phyloP scores from a whole-genome alignment of 352 stramenopile species.

The Plasmopara halstedii region DNA sequence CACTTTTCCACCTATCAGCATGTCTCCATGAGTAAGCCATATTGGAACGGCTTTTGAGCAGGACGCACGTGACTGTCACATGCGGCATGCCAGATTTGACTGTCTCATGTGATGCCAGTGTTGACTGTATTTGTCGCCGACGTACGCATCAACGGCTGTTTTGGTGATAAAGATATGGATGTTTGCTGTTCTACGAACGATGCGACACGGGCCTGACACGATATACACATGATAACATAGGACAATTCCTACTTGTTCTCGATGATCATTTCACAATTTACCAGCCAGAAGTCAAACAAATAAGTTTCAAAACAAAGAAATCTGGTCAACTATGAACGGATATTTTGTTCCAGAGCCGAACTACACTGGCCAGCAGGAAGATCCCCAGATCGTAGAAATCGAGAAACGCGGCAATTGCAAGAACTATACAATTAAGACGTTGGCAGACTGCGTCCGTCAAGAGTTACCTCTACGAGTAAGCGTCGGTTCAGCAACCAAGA shows the following conservation, averaged over 20 bases:
- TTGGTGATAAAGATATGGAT: not conserved
- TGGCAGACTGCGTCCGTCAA: constrained; percentile 32
- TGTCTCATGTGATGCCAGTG: not conserved
- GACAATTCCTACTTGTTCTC: constrained; percentile 5
- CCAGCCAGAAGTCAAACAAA: constrained; percentile 1
- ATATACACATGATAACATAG: not conserved
- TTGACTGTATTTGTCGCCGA: not conserved
- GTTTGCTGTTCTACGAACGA: not conserved
- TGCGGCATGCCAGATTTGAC: constrained; percentile 8
- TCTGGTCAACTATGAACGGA: constrained; percentile 15
- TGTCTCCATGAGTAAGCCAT: constrained; percentile 13
- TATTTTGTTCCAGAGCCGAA: constrained; percentile 28
- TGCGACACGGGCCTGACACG: not conserved
- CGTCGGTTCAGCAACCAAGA: constrained; percentile 28
- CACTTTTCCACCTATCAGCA: constrained; percentile 7
- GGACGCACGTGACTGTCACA: constrained; percentile 26
- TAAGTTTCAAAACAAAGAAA: not conserved
- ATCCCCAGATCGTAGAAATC: constrained; percentile 14
- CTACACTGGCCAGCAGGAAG: constrained; percentile 5
- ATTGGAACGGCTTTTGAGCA: constrained; percentile 5
- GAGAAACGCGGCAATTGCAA: constrained; percentile 31
- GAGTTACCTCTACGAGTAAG: constrained; percentile 43
- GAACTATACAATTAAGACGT: constrained; percentile 40
- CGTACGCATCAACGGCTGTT: not conserved
- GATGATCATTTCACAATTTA: constrained; percentile 17